phyloP scores from a whole-genome alignment of 2,329 filamentous ascomycete species.

The Cryoendolithus antarcticus region DNA sequence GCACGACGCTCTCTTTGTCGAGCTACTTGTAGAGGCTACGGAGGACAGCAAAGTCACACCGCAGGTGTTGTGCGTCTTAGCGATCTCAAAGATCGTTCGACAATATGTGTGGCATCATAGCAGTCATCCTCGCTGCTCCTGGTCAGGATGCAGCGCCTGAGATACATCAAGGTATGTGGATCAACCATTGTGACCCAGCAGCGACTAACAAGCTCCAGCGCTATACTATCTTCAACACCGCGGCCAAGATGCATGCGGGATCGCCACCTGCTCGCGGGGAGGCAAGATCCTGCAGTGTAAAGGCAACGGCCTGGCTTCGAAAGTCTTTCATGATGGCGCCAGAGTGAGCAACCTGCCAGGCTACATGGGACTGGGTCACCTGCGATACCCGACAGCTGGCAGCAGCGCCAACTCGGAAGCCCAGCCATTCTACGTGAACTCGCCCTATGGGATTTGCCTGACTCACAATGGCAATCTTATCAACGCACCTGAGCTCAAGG shows the following conservation, averaged over 20 bases:
- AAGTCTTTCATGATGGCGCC: constrained; percentile 71
- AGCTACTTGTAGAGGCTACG: too few relatives aligned
- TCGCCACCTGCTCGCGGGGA: constrained; percentile 60
- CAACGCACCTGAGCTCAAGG: constrained; percentile 58
- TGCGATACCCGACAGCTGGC: constrained; percentile 82
- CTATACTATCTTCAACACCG: constrained; percentile 40
- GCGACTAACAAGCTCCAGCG: constrained; percentile 10
- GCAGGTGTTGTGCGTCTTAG: too few relatives aligned
- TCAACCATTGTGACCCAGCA: constrained; percentile 31
- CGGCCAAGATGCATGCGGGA: constrained; percentile 80
- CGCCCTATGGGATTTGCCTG: constrained; percentile 68
- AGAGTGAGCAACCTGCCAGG: constrained; percentile 64
- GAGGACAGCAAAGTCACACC: too few relatives aligned
- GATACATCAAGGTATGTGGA: constrained; percentile 19
- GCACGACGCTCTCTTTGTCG: too few relatives aligned
- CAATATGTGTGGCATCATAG: constrained; percentile 41
- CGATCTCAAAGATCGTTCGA: neutral
- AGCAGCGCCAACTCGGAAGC: constrained; percentile 74
- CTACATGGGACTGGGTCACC: constrained; percentile 74
- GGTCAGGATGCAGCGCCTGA: constrained; percentile 26
- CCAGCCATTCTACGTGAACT: constrained; percentile 87
- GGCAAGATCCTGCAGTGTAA: constrained; percentile 83
- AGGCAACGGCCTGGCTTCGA: constrained; percentile 75
- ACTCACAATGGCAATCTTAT: constrained; percentile 84
- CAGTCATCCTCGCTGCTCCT: constrained; percentile 33